A percentile compares a stretch with the other conserved stretches of the same genome.
Evolutionary conservation across 306 rosid genomes (phyloP).

Genomic region (Biancaea sappan): DNA sequence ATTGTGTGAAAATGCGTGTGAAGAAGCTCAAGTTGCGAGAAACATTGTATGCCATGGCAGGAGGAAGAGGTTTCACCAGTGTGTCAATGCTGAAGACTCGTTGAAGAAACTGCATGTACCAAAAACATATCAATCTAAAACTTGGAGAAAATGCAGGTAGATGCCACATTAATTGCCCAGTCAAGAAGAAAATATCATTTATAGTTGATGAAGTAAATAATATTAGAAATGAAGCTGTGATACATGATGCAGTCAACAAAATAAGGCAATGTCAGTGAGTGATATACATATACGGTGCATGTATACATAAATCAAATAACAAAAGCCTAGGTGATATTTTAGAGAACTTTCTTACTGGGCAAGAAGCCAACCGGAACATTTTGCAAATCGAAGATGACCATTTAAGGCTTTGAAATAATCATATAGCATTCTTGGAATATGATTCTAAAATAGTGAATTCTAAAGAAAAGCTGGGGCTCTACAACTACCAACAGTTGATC

Average conservation of each 20-base stretch:
- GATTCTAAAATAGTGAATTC: neutral
- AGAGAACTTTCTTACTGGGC: neutral
- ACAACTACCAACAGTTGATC: neutral
- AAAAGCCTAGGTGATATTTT: neutral
- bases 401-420: neutral
- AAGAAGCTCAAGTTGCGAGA: constrained; percentile 97
- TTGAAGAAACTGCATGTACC: constrained; percentile 79
- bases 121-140: constrained; percentile 7
- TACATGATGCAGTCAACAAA: neutral
- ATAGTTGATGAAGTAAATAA: neutral
- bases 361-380: neutral
- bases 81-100: constrained; percentile 92
- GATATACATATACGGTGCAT: neutral
- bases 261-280: neutral
- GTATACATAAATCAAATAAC: constrained; percentile 11
- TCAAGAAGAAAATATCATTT: neutral
- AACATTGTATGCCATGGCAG: constrained; percentile 76
- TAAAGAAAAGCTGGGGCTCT: neutral
- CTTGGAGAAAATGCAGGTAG: constrained; percentile 1
- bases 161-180: neutral
- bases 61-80: constrained; percentile 89
- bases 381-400: neutral
- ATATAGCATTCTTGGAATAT: neutral
- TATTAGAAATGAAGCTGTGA: neutral
- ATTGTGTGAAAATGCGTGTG: constrained; percentile 95